These are phyloP conservation scores for Naganishia sp. DNA, from an alignment of 1,284 basidiomycete species.

Conservation along the genomic window DNA sequence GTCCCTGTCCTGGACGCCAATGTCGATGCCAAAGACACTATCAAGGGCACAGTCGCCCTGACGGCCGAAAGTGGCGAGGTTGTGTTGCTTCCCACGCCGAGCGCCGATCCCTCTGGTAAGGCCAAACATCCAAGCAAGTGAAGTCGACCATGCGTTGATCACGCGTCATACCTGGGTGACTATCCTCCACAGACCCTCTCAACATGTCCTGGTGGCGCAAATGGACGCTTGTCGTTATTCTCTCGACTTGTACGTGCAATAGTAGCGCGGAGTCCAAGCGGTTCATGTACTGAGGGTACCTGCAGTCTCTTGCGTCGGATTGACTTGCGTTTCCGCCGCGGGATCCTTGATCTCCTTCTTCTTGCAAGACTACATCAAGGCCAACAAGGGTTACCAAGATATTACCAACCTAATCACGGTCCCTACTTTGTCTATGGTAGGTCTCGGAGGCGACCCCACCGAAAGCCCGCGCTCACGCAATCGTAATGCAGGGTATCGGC, in stretches of 20 bases:
- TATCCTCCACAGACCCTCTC: constrained; percentile 8
- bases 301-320: constrained; percentile 25
- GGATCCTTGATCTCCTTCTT: constrained; percentile 28
- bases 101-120: constrained; percentile 21
- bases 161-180: not conserved
- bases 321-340: constrained; percentile 15
- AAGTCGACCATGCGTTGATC: not conserved
- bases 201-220: constrained; percentile 23
- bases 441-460: not conserved
- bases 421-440: constrained; percentile 24
- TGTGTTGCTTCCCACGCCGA: constrained; percentile 12
- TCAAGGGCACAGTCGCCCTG: constrained; percentile 15
- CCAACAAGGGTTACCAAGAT: constrained; percentile 24
- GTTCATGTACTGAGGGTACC: no score
- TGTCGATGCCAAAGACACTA: constrained; percentile 1
- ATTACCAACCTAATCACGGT: constrained; percentile 24
- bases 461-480: not conserved
- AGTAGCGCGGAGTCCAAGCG: no score
- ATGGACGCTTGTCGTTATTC: constrained; percentile 10
- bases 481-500: constrained; percentile 10
- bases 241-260: constrained; percentile 10
- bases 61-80: constrained; percentile 7
- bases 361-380: constrained; percentile 23
- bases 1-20: constrained; percentile 1
- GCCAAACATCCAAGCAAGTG: not conserved